Evolutionary conservation across 495 filamentous ascomycete species (phyloP).

Genomic region (Neurospora tetrasperma): DNA sequence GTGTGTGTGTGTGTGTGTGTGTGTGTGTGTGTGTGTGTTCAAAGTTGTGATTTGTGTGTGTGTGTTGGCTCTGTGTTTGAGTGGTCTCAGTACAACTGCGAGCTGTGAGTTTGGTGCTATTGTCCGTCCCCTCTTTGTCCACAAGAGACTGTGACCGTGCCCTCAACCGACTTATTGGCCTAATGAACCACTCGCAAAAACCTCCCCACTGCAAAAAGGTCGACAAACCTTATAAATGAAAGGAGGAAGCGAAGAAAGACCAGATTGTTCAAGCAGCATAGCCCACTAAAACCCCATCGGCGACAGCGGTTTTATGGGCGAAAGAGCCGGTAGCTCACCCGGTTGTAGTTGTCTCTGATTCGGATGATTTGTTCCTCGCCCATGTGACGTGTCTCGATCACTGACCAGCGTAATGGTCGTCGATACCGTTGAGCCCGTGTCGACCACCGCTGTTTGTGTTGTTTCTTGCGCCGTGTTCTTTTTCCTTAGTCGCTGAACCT

Average conservation of each 20-base stretch:
- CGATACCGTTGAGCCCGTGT: slow-evolving; percentile 26
- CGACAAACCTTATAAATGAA: neutral
- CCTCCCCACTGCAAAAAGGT: neutral
- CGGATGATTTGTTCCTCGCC: slow-evolving; percentile 14
- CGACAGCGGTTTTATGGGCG: slow-evolving; percentile 61
- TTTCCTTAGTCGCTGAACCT: slow-evolving; percentile 27
- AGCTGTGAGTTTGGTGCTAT: neutral
- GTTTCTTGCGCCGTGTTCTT: slow-evolving; percentile 18
- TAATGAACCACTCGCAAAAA: slow-evolving; percentile 1
- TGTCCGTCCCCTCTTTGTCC: neutral
- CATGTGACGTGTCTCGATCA: slow-evolving; percentile 26
- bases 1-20: neutral
- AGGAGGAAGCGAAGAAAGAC: neutral
- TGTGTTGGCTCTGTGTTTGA: neutral
- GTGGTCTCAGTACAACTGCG: neutral
- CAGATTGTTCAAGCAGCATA: neutral
- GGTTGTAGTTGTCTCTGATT: neutral
- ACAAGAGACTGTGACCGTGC: neutral
- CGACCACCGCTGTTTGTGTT: slow-evolving; percentile 8
- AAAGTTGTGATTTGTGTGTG: neutral
- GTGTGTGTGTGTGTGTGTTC: neutral
- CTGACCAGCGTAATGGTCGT: slow-evolving; percentile 34
- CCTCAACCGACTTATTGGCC: slow-evolving; percentile 7
- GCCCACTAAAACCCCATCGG: slow-evolving; percentile 46
- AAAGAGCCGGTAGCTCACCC: slow-evolving; percentile 44